These are phyloP conservation scores for Chaetoscypha palmicola DNA, from an alignment of 2,329 filamentous ascomycete genomes.

Conservation along the genomic window DNA sequence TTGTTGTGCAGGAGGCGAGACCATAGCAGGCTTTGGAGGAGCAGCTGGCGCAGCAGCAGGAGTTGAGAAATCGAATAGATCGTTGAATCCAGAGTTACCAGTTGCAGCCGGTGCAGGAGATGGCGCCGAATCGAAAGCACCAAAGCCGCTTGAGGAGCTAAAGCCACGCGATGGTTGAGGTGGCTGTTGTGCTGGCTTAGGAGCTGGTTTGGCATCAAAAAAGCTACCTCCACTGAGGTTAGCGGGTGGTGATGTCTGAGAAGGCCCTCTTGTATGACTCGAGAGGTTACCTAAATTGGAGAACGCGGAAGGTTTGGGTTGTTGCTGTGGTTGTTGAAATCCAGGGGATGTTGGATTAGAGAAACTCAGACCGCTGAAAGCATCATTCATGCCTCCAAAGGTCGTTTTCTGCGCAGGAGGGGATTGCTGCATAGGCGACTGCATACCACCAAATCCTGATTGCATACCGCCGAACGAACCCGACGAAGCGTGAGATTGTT, in stretches of 20 bases:
- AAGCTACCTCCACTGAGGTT: slow-evolving; percentile 61
- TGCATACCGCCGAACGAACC: slow-evolving; percentile 62
- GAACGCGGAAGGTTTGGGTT: slow-evolving; percentile 41
- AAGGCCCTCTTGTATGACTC: slow-evolving; percentile 34
- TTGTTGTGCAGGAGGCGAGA: slow-evolving; percentile 34
- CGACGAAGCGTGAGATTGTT: slow-evolving; percentile 47
- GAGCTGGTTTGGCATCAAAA: slow-evolving; percentile 68
- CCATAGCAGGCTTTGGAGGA: slow-evolving; percentile 32
- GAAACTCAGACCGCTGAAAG: slow-evolving; percentile 67
- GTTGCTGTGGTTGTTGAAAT: slow-evolving; percentile 28
- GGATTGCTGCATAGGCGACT: slow-evolving; percentile 42
- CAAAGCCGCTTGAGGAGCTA: slow-evolving; percentile 54
- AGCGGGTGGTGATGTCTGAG: slow-evolving; percentile 41
- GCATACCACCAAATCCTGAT: slow-evolving; percentile 31
- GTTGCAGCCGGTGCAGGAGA: slow-evolving; percentile 34
- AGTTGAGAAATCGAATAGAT: slow-evolving; percentile 72
- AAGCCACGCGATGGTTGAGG: slow-evolving; percentile 43
- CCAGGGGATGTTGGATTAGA: slow-evolving; percentile 38
- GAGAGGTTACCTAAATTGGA: slow-evolving; percentile 38
- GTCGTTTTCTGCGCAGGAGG: slow-evolving; percentile 30
- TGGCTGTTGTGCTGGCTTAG: slow-evolving; percentile 37
- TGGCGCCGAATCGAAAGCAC: slow-evolving; percentile 46
- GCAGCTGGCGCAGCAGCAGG: slow-evolving; percentile 38
- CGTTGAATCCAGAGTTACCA: slow-evolving; percentile 55
- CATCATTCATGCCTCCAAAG: slow-evolving; percentile 61